phyloP scores from a whole-genome alignment of 805 yeast species.

The Candida schatavii region DNA sequence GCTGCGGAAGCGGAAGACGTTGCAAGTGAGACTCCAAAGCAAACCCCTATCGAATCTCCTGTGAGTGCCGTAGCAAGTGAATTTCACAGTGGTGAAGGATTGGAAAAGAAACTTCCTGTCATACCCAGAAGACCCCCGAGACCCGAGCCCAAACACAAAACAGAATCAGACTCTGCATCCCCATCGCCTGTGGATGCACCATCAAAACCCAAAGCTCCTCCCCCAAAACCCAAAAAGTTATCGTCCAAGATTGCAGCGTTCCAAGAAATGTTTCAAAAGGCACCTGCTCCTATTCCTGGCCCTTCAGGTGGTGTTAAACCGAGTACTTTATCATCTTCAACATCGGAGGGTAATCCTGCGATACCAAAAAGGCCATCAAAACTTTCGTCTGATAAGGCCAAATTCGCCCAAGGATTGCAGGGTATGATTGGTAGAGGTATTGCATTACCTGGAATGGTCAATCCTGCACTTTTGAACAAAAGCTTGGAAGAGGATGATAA shows the following conservation, averaged over 20 bases:
- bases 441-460: constrained; percentile 53
- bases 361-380: constrained; percentile 13
- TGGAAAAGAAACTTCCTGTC: constrained; percentile 2
- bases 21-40: background rate
- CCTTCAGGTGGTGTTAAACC: background rate
- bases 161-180: background rate
- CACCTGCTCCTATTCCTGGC: constrained; percentile 7
- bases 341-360: background rate
- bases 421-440: constrained; percentile 50
- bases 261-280: constrained; percentile 60
- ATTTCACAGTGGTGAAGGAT: too few species aligned
- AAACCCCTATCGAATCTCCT: too few species aligned
- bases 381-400: constrained; percentile 36
- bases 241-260: constrained; percentile 79
- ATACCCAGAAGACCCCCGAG: constrained; percentile 9
- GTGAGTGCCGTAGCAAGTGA: too few species aligned
- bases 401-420: constrained; percentile 57
- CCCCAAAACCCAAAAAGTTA: constrained; percentile 73
- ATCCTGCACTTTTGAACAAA: constrained; percentile 36
- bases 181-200: background rate
- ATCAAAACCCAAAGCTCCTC: constrained; percentile 40
- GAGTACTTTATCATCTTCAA: too few species aligned
- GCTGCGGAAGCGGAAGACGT: background rate
- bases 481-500: constrained; percentile 12
- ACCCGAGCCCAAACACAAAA: background rate